Evolutionary conservation across 306 rosid species (phyloP).

Genomic region (Crotalaria pallida): DNA sequence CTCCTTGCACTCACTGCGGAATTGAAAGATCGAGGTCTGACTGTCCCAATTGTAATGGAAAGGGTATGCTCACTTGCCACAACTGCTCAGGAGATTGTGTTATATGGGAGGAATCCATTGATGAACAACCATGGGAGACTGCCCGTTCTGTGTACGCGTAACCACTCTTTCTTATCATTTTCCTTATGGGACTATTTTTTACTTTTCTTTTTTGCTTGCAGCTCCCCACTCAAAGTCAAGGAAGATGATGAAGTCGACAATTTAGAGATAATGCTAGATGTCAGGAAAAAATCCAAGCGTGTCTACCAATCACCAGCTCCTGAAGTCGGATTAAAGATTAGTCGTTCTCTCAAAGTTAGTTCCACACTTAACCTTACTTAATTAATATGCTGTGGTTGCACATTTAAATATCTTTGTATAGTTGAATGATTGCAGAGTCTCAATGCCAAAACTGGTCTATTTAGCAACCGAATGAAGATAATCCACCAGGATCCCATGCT

Average conservation of each 20-base stretch:
- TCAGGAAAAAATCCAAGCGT: conserved; percentile 81
- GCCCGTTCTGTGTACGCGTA: conserved; percentile 86
- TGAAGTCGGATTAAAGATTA: conserved; percentile 90
- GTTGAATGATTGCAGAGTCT: conserved; percentile 95
- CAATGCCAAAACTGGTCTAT: conserved; percentile 92
- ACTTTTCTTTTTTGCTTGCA: conserved; percentile 33
- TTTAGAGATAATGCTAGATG: conserved; percentile 69
- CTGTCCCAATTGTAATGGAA: conserved; percentile 75
- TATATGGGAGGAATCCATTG: conserved; percentile 95
- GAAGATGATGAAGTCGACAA: conserved; percentile 96
- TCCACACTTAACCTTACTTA: conserved; percentile 31
- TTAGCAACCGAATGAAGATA: conserved; percentile 97
- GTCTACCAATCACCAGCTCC: conserved; percentile 81
- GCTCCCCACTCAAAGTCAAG: conserved; percentile 78
- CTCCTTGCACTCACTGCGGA: conserved; percentile 87
- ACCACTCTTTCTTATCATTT: conserved; percentile 7
- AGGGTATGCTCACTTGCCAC: conserved; percentile 85
- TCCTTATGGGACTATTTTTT: neutral
- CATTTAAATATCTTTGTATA: conserved; percentile 62
- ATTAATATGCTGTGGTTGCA: conserved; percentile 18
- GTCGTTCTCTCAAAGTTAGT: conserved; percentile 94
- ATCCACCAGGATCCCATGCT: conserved; percentile 85
- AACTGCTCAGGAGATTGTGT: conserved; percentile 88
- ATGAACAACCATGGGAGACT: conserved; percentile 91
- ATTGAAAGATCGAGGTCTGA: conserved; percentile 86